These are phyloP conservation scores for Rhodosporidiobolus odoratus DNA, from an alignment of 768 basidiomycete genomes.

Conservation along the genomic window DNA sequence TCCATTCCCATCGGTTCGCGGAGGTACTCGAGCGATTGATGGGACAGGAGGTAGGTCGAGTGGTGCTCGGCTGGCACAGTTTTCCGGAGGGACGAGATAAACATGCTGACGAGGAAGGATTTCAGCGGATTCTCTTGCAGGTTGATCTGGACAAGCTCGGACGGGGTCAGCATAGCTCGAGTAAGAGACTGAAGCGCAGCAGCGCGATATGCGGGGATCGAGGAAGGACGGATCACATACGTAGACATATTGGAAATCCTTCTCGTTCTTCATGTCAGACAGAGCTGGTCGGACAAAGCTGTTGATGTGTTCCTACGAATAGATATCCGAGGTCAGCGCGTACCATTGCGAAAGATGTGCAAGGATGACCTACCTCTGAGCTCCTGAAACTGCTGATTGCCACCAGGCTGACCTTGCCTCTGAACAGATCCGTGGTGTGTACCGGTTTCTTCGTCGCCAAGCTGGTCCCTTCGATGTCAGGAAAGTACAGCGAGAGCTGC, in stretches of 20 bases:
- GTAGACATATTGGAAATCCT: constrained; percentile 44
- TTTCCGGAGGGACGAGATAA: constrained; percentile 66
- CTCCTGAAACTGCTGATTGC: constrained; percentile 77
- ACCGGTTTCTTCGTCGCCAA: constrained; percentile 56
- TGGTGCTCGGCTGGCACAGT: constrained; percentile 62
- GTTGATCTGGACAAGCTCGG: constrained; percentile 73
- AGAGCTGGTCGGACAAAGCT: constrained; percentile 55
- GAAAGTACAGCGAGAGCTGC: constrained; percentile 87
- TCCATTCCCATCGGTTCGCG: constrained; percentile 79
- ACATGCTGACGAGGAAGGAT: constrained; percentile 78
- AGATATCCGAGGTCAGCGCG: not conserved
- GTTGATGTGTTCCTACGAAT: constrained; percentile 65
- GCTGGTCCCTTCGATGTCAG: constrained; percentile 70
- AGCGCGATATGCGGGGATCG: not conserved
- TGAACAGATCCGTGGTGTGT: constrained; percentile 72
- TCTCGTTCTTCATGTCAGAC: constrained; percentile 41
- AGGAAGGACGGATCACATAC: constrained; percentile 26
- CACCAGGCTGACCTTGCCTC: constrained; percentile 70
- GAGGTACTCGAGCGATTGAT: constrained; percentile 76
- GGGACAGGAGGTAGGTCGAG: constrained; percentile 68
- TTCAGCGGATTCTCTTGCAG: constrained; percentile 91
- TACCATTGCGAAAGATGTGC: not conserved
- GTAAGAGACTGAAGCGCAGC: not conserved
- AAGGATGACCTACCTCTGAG: constrained; percentile 67
- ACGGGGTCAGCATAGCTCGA: constrained; percentile 50